Conservation (phyloP, 164 flowering plant genomes). For the Amborella trichopoda region DNA sequence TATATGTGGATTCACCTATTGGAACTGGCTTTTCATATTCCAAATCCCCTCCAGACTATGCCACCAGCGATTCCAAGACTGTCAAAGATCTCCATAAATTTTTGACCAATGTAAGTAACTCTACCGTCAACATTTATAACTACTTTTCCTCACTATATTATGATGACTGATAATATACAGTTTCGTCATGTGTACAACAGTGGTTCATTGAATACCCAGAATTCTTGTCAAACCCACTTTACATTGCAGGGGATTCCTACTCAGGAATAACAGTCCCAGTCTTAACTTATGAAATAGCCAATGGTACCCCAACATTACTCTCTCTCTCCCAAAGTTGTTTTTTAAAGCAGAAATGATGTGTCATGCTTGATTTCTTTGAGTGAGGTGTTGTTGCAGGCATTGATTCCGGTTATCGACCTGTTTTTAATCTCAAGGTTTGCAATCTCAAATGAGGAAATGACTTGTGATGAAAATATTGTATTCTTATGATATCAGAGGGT, state of each 20-base stretch:
- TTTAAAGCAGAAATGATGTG: no score
- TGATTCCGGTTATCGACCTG: constrained; percentile 14
- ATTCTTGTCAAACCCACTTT: constrained; percentile 19
- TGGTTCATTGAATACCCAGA: constrained; percentile 17
- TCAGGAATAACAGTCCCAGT: constrained; percentile 19
- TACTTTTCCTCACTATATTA: no score
- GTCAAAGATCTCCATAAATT: background rate
- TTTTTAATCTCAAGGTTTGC: constrained; percentile 22
- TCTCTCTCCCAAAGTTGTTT: no score
- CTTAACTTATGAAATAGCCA: constrained; percentile 9
- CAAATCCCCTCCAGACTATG: background rate
- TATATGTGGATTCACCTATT: background rate
- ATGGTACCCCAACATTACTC: constrained; percentile 9
- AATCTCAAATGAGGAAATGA: no score
- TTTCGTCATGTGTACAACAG: constrained; percentile 12
- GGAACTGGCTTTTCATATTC: constrained; percentile 6
- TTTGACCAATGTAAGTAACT: constrained; percentile 1
- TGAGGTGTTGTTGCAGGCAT: constrained; percentile 16
- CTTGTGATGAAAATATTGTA: no score
- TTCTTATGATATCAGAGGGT: no score
- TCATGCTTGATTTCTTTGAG: no score
- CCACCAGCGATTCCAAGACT: background rate
- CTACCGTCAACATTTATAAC: background rate
- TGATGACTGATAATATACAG: background rate
- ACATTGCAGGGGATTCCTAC: constrained; percentile 27